A percentile compares a stretch with the other conserved stretches of the same genome.
Evolutionary conservation across 768 basidiomycete genomes (phyloP).

Genomic region (Daedaleopsis sinensis): DNA sequence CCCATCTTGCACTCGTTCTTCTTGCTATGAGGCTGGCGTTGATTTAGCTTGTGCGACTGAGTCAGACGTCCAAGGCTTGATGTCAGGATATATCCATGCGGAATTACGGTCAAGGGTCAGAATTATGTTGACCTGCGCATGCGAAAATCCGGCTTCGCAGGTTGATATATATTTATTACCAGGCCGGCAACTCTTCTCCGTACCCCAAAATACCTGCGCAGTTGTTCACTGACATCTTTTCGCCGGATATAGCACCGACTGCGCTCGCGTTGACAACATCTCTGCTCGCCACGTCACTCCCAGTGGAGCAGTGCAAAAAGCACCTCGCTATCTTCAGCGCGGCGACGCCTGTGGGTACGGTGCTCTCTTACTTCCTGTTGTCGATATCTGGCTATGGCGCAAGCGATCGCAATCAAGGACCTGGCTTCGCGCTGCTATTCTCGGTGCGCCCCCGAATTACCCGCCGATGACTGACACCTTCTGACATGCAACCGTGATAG

Average conservation of each 20-base stretch:
- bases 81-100: no score
- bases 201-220: no score
- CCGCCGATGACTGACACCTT: neutral
- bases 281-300: slow-evolving; percentile 75
- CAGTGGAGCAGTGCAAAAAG: slow-evolving; percentile 68
- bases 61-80: no score
- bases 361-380: slow-evolving; percentile 72
- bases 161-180: no score
- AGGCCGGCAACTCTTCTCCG: no score
- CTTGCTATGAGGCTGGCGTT: no score
- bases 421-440: slow-evolving; percentile 78
- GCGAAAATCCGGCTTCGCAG: no score
- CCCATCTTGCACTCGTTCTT: no score
- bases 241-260: slow-evolving; percentile 70
- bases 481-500: neutral
- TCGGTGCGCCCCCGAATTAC: slow-evolving; percentile 52
- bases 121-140: no score
- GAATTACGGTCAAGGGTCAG: no score
- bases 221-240: neutral
- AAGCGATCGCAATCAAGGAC: slow-evolving; percentile 52
- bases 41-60: no score
- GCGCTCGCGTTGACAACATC: slow-evolving; percentile 87
- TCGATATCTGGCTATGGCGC: slow-evolving; percentile 55
- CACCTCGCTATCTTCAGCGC: slow-evolving; percentile 79
- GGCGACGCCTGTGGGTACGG: slow-evolving; percentile 82